Evolutionary conservation across 2,329 filamentous ascomycete species (phyloP).

Genomic region (Pyrenophora seminiperda): DNA sequence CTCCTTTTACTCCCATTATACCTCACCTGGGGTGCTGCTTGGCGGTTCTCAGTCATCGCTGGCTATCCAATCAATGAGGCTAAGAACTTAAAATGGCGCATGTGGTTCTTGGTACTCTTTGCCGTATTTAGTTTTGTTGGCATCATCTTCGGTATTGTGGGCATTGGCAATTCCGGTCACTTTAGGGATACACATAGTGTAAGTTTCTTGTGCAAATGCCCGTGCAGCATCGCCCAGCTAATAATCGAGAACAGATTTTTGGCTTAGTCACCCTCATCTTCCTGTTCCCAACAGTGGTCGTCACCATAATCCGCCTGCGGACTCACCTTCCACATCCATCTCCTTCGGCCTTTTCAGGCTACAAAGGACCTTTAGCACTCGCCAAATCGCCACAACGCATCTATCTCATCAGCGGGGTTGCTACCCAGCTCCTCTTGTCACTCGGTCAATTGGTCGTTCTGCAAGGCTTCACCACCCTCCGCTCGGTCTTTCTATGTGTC

Average conservation of each 20-base stretch:
- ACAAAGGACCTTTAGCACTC: slow-evolving; percentile 29
- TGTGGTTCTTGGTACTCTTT: slow-evolving; percentile 28
- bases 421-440: slow-evolving; percentile 24
- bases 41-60: slow-evolving; percentile 31
- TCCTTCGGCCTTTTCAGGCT: slow-evolving; percentile 22
- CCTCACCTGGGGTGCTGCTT: slow-evolving; percentile 31
- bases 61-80: slow-evolving; percentile 30
- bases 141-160: slow-evolving; percentile 31
- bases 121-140: slow-evolving; percentile 22
- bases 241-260: slow-evolving; percentile 21
- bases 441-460: slow-evolving; percentile 29
- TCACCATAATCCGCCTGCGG: slow-evolving; percentile 28
- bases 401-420: slow-evolving; percentile 27
- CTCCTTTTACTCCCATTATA: slow-evolving; percentile 36
- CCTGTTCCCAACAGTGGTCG: slow-evolving; percentile 23
- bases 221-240: neutral
- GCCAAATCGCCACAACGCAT: slow-evolving; percentile 31
- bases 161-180: slow-evolving; percentile 33
- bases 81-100: slow-evolving; percentile 35
- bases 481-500: slow-evolving; percentile 34
- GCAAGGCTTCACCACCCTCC: slow-evolving; percentile 30
- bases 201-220: slow-evolving; percentile 1
- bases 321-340: slow-evolving; percentile 26
- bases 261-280: slow-evolving; percentile 31
- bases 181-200: slow-evolving; percentile 34